Percentiles rank a stretch among this genome's conserved stretches.
These are phyloP conservation scores for Globisporangium canariense DNA, from an alignment of 352 stramenopile species.

Conservation along the genomic window DNA sequence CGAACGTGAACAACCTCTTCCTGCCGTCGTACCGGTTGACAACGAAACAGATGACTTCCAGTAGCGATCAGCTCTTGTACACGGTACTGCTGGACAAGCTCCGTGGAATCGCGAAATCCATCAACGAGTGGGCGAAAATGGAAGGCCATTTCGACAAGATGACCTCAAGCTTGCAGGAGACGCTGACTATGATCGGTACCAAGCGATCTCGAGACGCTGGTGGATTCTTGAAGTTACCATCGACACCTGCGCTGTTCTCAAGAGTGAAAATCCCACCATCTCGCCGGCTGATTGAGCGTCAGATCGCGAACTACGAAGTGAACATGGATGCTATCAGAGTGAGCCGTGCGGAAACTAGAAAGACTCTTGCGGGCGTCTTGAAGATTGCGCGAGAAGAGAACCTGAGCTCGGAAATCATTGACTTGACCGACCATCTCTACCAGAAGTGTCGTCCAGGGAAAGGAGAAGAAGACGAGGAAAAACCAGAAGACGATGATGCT, in stretches of 20 bases:
- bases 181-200: conserved; percentile 43
- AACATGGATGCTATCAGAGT: conserved; percentile 49
- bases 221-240: conserved; percentile 22
- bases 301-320: conserved; percentile 62
- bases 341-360: conserved; percentile 44
- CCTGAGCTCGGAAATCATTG: conserved; percentile 49
- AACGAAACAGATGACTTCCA: conserved; percentile 65
- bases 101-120: conserved; percentile 39
- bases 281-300: conserved; percentile 62
- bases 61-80: conserved; percentile 68
- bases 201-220: conserved; percentile 32
- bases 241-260: conserved; percentile 43
- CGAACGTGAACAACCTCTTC: conserved; percentile 61
- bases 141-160: conserved; percentile 65
- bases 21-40: conserved; percentile 63
- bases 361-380: conserved; percentile 46
- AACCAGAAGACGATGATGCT: conserved; percentile 35
- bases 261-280: conserved; percentile 63
- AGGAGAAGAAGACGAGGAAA: conserved; percentile 24
- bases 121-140: conserved; percentile 80
- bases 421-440: conserved; percentile 48
- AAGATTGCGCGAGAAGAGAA: conserved; percentile 64
- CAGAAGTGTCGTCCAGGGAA: conserved; percentile 54
- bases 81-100: conserved; percentile 75
- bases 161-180: conserved; percentile 46